A percentile compares a stretch with the other conserved stretches of the same genome.
These are phyloP conservation scores for Alternaria triticimaculans DNA, from an alignment of 2,329 filamentous ascomycete species.

Conservation along the genomic window DNA sequence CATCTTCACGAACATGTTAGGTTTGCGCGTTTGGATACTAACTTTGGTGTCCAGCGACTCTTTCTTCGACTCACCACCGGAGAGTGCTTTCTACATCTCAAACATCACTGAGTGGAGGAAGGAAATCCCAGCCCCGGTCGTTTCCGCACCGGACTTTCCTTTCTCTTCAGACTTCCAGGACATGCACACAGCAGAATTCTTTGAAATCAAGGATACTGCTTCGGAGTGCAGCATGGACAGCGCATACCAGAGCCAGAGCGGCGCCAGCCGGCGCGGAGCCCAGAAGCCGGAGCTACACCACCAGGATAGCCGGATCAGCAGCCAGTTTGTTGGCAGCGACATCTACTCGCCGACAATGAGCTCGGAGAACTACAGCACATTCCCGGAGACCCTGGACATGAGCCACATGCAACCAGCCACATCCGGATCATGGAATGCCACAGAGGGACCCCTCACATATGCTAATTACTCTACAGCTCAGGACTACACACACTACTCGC, in stretches of 20 bases:
- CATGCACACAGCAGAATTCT: constrained; percentile 43
- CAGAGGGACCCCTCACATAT: constrained; percentile 42
- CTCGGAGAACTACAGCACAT: constrained; percentile 44
- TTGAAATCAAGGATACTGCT: constrained; percentile 46
- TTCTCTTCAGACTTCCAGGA: constrained; percentile 44
- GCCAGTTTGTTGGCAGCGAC: constrained; percentile 39
- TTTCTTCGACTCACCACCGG: constrained; percentile 46
- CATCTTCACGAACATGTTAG: constrained; percentile 19
- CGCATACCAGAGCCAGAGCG: constrained; percentile 50
- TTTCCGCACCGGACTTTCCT: constrained; percentile 45
- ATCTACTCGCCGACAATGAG: constrained; percentile 48
- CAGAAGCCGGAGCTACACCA: constrained; percentile 34
- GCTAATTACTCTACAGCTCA: constrained; percentile 49
- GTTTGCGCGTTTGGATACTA: constrained; percentile 42
- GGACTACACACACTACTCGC: constrained; percentile 41
- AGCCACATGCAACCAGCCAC: constrained; percentile 41
- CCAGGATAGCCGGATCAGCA: constrained; percentile 42
- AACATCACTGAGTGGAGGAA: constrained; percentile 53
- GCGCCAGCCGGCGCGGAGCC: constrained; percentile 43
- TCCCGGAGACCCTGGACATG: constrained; percentile 42
- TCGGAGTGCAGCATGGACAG: constrained; percentile 54
- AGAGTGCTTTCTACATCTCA: constrained; percentile 44
- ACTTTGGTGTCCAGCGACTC: constrained; percentile 49
- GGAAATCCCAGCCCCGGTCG: constrained; percentile 45
- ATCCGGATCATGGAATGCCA: constrained; percentile 39